Evolutionary conservation across 371 early-diverging fungal species (phyloP).

Genomic region (Lichtheimia corymbifera): DNA sequence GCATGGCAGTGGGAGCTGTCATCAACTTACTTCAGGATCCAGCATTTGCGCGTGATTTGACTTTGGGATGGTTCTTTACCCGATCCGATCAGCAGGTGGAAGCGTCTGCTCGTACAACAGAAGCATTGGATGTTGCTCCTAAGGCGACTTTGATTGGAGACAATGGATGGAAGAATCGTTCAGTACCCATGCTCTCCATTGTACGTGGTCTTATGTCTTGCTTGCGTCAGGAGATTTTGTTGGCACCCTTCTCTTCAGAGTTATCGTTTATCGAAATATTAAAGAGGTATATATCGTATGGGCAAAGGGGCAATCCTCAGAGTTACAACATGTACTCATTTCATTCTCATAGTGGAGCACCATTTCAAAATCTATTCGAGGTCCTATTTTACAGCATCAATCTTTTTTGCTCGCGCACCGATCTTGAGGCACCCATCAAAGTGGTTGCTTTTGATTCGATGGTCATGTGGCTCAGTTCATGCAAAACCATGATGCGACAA

Average conservation of each 20-base stretch:
- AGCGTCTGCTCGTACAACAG: constrained; percentile 9
- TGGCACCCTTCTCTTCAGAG: constrained; percentile 28
- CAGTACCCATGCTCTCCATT: constrained; percentile 51
- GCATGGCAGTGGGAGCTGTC: constrained; percentile 47
- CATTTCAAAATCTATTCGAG: constrained; percentile 38
- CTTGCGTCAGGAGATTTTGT: constrained; percentile 46
- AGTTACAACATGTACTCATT: not conserved
- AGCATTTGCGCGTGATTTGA: constrained; percentile 30
- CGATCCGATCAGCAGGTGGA: constrained; percentile 3
- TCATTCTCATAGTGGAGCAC: not conserved
- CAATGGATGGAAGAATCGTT: constrained; percentile 35
- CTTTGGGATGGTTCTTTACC: constrained; percentile 41
- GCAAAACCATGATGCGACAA: constrained; percentile 25
- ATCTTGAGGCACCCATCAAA: constrained; percentile 66
- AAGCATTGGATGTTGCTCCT: constrained; percentile 20
- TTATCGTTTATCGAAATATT: constrained; percentile 14
- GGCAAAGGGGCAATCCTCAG: too few species aligned
- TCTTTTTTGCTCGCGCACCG: constrained; percentile 48
- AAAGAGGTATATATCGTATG: constrained; percentile 30
- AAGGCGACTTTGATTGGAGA: constrained; percentile 13
- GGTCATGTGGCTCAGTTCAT: constrained; percentile 70
- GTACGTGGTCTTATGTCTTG: constrained; percentile 59
- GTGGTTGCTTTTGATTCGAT: constrained; percentile 75
- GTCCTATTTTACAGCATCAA: constrained; percentile 49
- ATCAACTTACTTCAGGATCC: constrained; percentile 33